Conservation (phyloP, 192 early-diverging fungal species). For the Haplosporangium gracile region DNA sequence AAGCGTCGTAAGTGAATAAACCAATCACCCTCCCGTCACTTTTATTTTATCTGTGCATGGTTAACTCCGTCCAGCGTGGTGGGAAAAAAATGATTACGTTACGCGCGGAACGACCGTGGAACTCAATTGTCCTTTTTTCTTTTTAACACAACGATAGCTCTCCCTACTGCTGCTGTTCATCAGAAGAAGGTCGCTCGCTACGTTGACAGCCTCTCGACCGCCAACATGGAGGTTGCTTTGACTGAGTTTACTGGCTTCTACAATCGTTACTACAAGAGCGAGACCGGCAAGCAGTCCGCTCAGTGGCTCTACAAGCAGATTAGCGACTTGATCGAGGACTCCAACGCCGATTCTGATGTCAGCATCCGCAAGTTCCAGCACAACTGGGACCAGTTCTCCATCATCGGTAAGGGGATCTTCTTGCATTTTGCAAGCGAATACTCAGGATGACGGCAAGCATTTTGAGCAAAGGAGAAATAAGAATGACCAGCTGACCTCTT, state of each 20-base stretch:
- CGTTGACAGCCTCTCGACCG: slow-evolving; percentile 71
- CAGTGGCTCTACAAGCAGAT: slow-evolving; percentile 78
- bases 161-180: slow-evolving; percentile 69
- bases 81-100: background rate
- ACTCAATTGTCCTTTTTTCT: background rate
- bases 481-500: background rate
- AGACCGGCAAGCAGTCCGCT: slow-evolving; percentile 74
- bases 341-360: slow-evolving; percentile 58
- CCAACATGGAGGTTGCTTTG: slow-evolving; percentile 77
- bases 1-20: background rate
- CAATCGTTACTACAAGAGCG: slow-evolving; percentile 91
- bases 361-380: slow-evolving; percentile 85
- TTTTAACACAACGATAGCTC: slow-evolving; percentile 32
- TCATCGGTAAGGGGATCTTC: slow-evolving; percentile 55
- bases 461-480: background rate
- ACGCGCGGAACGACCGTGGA: background rate
- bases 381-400: slow-evolving; percentile 85
- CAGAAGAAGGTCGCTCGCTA: slow-evolving; percentile 72
- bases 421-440: background rate
- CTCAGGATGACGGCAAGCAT: background rate
- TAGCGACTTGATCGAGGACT: slow-evolving; percentile 55
- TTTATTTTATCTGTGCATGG: background rate
- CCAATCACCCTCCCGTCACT: no score
- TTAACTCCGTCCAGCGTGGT: background rate
- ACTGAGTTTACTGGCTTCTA: slow-evolving; percentile 85